These are phyloP conservation scores for Helotiales sp. DNA, from an alignment of 2,329 filamentous ascomycete species.

Conservation along the genomic window DNA sequence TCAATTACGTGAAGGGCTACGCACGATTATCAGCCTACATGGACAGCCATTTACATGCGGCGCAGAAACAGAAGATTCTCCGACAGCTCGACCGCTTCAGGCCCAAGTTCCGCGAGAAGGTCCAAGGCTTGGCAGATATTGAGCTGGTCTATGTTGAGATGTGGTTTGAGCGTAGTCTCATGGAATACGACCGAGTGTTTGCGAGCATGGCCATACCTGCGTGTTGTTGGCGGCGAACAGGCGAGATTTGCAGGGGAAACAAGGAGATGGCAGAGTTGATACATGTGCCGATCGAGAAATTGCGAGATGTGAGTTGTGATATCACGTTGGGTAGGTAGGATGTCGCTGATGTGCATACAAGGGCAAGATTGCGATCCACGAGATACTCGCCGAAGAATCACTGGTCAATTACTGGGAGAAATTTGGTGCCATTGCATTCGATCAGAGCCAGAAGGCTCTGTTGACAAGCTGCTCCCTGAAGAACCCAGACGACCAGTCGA, in stretches of 20 bases:
- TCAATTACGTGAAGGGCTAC: constrained; percentile 98
- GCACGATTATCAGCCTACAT: constrained; percentile 88
- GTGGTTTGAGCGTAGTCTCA: constrained; percentile 96
- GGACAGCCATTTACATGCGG: constrained; percentile 81
- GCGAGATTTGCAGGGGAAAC: constrained; percentile 96
- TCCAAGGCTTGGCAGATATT: constrained; percentile 89
- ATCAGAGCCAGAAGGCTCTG: constrained; percentile 90
- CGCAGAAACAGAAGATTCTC: constrained; percentile 87
- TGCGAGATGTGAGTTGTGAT: constrained; percentile 77
- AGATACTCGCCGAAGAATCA: constrained; percentile 93
- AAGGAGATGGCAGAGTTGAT: constrained; percentile 99
- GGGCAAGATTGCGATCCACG: constrained; percentile 94
- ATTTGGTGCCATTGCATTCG: constrained; percentile 96
- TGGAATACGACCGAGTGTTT: constrained; percentile 98
- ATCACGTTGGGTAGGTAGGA: not conserved
- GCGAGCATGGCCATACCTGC: constrained; percentile 98
- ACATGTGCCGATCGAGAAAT: constrained; percentile 84
- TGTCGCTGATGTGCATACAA: constrained; percentile 45
- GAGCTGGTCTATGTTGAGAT: constrained; percentile 95
- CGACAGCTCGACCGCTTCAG: constrained; percentile 91
- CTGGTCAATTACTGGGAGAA: constrained; percentile 99
- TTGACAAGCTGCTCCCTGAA: constrained; percentile 92
- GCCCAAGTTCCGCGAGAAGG: constrained; percentile 94
- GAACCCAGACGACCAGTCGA: constrained; percentile 72
- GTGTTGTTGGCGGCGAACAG: constrained; percentile 95